phyloP scores from a whole-genome alignment of 768 basidiomycete genomes.

The Naganishia onofrii region DNA sequence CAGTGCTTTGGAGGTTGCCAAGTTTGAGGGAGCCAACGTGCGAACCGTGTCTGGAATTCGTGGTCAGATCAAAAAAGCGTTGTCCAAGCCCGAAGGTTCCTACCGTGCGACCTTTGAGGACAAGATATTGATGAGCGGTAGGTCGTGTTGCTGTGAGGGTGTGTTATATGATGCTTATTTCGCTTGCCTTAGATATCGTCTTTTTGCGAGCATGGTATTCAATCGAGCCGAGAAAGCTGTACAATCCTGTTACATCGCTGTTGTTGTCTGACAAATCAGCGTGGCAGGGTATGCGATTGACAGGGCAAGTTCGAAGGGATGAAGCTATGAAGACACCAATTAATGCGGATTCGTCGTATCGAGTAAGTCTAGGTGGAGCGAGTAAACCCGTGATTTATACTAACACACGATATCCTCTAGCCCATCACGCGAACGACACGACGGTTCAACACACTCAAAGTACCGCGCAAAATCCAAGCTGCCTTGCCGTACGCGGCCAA shows the following conservation, averaged over 20 bases:
- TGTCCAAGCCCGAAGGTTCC: conserved; percentile 90
- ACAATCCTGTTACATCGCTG: conserved; percentile 91
- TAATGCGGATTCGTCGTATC: conserved; percentile 82
- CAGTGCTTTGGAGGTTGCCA: conserved; percentile 88
- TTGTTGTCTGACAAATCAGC: conserved; percentile 73
- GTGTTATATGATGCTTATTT: not conserved
- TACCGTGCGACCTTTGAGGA: conserved; percentile 98
- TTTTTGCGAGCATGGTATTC: conserved; percentile 97
- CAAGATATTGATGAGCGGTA: conserved; percentile 92
- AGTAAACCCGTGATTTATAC: not conserved
- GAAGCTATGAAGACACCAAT: conserved; percentile 77
- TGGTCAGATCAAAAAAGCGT: conserved; percentile 93
- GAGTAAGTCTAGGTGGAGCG: conserved; percentile 51
- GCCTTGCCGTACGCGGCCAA: conserved; percentile 88
- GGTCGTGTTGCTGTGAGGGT: conserved; percentile 45
- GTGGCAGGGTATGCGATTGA: conserved; percentile 95
- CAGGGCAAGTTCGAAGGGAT: conserved; percentile 85
- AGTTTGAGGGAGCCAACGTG: conserved; percentile 97
- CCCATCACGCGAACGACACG: conserved; percentile 72
- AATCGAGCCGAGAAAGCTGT: conserved; percentile 89
- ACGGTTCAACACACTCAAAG: conserved; percentile 83
- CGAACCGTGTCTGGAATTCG: conserved; percentile 91
- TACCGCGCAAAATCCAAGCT: conserved; percentile 86
- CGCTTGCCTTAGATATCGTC: conserved; percentile 68
- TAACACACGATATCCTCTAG: conserved; percentile 38